Conservation (phyloP, 176 grass and related monocot genomes). For the Melocanna baccifera region DNA sequence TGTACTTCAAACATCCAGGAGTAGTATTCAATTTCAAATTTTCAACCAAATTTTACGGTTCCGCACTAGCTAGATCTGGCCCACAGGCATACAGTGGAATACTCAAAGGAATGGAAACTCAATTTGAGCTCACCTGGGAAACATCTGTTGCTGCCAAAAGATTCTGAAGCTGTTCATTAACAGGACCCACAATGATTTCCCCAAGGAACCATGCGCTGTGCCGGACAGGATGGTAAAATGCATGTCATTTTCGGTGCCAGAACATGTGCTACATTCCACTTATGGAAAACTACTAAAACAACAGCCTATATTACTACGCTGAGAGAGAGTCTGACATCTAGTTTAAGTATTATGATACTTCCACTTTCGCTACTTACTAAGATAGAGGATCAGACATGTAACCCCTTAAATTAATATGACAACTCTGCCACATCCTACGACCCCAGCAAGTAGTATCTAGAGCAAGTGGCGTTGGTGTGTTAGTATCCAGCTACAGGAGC, state of each 20-base stretch:
- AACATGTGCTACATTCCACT: too few relatives aligned
- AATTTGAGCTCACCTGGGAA: background rate
- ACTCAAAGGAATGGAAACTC: background rate
- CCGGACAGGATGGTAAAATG: background rate
- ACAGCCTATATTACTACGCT: too few relatives aligned
- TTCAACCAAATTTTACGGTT: background rate
- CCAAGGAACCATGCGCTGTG: background rate
- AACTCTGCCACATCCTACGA: background rate
- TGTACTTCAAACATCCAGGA: too few relatives aligned
- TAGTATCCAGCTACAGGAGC: too few relatives aligned
- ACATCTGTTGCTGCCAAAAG: background rate
- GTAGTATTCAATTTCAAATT: background rate
- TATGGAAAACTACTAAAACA: too few relatives aligned
- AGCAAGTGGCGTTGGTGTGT: too few relatives aligned
- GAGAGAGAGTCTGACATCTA: background rate
- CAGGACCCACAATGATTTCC: background rate
- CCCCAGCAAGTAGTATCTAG: background rate
- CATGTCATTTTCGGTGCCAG: background rate
- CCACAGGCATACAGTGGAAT: too few relatives aligned
- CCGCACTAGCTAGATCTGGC: background rate
- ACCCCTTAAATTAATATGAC: background rate
- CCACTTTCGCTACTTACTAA: background rate
- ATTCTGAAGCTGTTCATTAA: background rate
- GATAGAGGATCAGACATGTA: background rate
- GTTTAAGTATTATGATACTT: background rate